Percentiles rank a stretch among this genome's conserved stretches.
phyloP scores from a whole-genome alignment of 192 early-diverging fungal genomes.

The Coemansia sp. region DNA sequence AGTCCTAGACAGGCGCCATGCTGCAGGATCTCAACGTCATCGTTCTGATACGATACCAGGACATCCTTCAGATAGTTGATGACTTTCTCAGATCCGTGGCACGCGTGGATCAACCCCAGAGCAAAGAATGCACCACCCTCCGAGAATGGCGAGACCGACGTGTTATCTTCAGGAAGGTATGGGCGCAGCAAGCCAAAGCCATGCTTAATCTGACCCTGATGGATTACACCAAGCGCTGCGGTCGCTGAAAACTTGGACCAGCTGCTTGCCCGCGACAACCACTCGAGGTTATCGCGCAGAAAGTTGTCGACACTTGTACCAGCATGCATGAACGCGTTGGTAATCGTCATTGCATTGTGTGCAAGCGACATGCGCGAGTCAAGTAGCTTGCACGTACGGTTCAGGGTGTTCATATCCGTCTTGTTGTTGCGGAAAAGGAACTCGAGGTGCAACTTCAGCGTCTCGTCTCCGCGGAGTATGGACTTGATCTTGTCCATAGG shows the following conservation, averaged over 20 bases:
- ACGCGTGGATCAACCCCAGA: slow-evolving; percentile 93
- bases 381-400: slow-evolving; percentile 84
- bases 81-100: slow-evolving; percentile 82
- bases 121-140: slow-evolving; percentile 98
- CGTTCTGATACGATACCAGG: slow-evolving; percentile 68
- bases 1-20: slow-evolving; percentile 95
- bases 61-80: slow-evolving; percentile 79
- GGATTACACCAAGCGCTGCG: slow-evolving; percentile 96
- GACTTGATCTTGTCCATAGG: slow-evolving; percentile 63
- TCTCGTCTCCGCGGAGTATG: slow-evolving; percentile 87
- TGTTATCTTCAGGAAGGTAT: slow-evolving; percentile 92
- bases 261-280: slow-evolving; percentile 94
- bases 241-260: slow-evolving; percentile 99
- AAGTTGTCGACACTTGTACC: slow-evolving; percentile 99
- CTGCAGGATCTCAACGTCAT: slow-evolving; percentile 81
- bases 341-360: slow-evolving; percentile 93
- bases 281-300: slow-evolving; percentile 94
- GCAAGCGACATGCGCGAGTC: slow-evolving; percentile 90
- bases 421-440: slow-evolving; percentile 96
- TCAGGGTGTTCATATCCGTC: slow-evolving; percentile 93
- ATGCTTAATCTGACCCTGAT: slow-evolving; percentile 92
- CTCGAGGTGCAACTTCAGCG: slow-evolving; percentile 90
- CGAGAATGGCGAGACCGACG: slow-evolving; percentile 82
- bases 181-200: slow-evolving; percentile 81
- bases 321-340: slow-evolving; percentile 98